Evolutionary conservation across 2,329 filamentous ascomycete genomes (phyloP).

Genomic region (Aspergillus cejpii): DNA sequence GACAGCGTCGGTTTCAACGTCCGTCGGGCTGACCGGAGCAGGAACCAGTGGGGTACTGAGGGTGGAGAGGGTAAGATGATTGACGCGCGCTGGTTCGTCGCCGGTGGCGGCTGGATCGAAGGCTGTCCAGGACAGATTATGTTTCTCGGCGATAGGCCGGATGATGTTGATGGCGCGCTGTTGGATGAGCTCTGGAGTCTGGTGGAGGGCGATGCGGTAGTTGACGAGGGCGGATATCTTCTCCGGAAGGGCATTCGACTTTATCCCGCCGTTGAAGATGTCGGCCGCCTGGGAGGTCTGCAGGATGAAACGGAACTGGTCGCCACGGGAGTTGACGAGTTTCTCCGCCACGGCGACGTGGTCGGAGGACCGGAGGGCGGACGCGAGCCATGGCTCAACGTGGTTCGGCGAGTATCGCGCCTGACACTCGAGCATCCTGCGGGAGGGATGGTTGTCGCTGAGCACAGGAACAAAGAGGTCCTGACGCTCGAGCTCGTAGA

Average conservation of each 20-base stretch:
- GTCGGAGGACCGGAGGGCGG: constrained; percentile 43
- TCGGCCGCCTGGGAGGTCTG: constrained; percentile 54
- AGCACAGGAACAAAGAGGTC: constrained; percentile 50
- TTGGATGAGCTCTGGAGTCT: constrained; percentile 44
- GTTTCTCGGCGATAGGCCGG: constrained; percentile 43
- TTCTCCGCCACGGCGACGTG: constrained; percentile 38
- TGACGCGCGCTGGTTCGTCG: constrained; percentile 14
- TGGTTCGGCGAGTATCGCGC: constrained; percentile 49
- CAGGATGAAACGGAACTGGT: constrained; percentile 47
- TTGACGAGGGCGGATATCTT: constrained; percentile 49
- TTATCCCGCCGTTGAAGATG: constrained; percentile 50
- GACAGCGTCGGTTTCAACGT: constrained; percentile 25
- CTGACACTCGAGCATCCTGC: constrained; percentile 53
- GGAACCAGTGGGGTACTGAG: constrained; percentile 26
- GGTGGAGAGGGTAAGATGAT: constrained; percentile 28
- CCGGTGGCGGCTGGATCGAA: constrained; percentile 31
- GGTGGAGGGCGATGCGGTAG: constrained; percentile 52
- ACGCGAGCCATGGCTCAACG: constrained; percentile 39
- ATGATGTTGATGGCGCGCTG: constrained; percentile 45
- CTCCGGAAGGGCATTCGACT: constrained; percentile 54
- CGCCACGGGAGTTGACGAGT: constrained; percentile 35
- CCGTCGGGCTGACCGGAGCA: constrained; percentile 32
- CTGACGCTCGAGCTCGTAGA: constrained; percentile 55
- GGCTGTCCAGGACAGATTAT: constrained; percentile 45
- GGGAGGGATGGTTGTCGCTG: constrained; percentile 49